Evolutionary conservation across 345 rosid genomes (phyloP), one percentile per base, ranked within the genome.

Genomic region (Eutrema japonicum): DNA sequence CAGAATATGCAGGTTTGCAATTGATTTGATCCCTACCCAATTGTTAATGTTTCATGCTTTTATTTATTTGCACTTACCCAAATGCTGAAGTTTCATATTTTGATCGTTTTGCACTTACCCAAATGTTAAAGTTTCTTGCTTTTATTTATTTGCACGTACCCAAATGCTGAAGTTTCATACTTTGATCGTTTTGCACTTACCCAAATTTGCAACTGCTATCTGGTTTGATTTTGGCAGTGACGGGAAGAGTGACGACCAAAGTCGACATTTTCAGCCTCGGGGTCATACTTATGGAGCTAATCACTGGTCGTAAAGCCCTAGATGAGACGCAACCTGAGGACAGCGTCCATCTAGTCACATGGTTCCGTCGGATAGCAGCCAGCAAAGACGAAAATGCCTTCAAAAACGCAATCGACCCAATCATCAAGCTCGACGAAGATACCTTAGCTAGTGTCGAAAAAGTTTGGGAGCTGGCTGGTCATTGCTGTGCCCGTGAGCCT

Each of bases 171-270:
- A 32, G 12, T 60, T 18, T 18, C 22, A 18, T 18, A 18, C 22
- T 0, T 18, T 18, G 22, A 18, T 18, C 22, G 22, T 18, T 18
- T 18, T 18, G 22, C 22, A 18, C 0, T 18, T 49, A 8, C 48
- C 35, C 42, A n/a, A 9, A 8, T 46, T 56, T 46, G 52, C 26
- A 43, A 33, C 47, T 76, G 52, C 9, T 69, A n/a, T 46, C 12
- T 42, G 10, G 26, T 76, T 13, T 77, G 40, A 11, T 14, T 38
- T 43, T 68, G 77, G 81, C 92, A 90, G 98, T 80, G 78, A 93
- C 97, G 4, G 98, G 98, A 60, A 84, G 98, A 81, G 96, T 93
- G 66, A 90, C 97, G 7, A 87, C 89, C n/a, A 93, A 93, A 79
- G 96, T 87, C 0, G 96, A 93, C 64, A 96, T 90, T 3, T 90